These are phyloP conservation scores for Fusarium sp. DNA, from an alignment of 2,329 filamentous ascomycete genomes.

Conservation along the genomic window DNA sequence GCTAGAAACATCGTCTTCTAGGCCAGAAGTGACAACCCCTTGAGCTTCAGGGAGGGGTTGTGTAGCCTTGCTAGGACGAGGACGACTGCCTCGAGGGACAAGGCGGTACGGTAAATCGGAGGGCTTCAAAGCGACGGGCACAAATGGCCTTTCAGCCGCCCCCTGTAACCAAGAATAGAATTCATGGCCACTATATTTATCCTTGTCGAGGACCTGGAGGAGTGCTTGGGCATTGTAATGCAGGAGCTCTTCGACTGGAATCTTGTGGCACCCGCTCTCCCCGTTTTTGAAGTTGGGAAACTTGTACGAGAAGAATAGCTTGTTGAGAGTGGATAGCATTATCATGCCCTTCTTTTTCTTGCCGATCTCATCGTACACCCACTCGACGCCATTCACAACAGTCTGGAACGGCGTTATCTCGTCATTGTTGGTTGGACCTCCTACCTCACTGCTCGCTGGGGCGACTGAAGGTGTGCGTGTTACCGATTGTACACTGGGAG, in stretches of 20 bases:
- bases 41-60: background rate
- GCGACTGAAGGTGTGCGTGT: constrained; percentile 4
- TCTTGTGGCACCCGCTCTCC: constrained; percentile 50
- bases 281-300: constrained; percentile 45
- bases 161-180: constrained; percentile 50
- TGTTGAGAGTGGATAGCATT: constrained; percentile 36
- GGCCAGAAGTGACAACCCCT: background rate
- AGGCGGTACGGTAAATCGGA: constrained; percentile 45
- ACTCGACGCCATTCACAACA: constrained; percentile 43
- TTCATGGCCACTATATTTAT: constrained; percentile 46
- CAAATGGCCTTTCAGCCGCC: constrained; percentile 41
- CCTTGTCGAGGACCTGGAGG: constrained; percentile 46
- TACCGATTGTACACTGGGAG: constrained; percentile 8
- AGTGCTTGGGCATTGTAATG: constrained; percentile 58
- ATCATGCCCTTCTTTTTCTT: constrained; percentile 39
- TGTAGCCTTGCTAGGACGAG: constrained; percentile 7
- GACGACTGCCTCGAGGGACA: constrained; percentile 35
- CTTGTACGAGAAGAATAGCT: constrained; percentile 47
- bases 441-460: background rate
- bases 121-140: constrained; percentile 40
- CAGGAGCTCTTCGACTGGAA: constrained; percentile 55
- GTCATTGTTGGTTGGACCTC: background rate
- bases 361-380: constrained; percentile 20
- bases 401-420: constrained; percentile 42
- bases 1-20: constrained; percentile 31